Percentiles rank a stretch among this genome's conserved stretches.
These are phyloP conservation scores for Arachis monticola DNA, from an alignment of 331 rosid species.

Conservation along the genomic window DNA sequence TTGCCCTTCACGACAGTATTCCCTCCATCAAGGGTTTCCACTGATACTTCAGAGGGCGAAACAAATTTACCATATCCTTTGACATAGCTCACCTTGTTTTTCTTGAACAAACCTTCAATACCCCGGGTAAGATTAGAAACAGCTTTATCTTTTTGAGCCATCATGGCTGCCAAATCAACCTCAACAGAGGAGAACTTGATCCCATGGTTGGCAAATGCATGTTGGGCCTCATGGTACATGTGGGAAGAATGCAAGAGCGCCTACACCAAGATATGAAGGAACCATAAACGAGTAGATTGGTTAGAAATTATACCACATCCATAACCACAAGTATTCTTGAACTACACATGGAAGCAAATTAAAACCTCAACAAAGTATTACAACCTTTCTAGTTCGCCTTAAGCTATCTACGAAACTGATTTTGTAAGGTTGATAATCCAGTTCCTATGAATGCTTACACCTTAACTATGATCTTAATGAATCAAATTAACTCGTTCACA, in stretches of 20 bases:
- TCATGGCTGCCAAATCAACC: constrained; percentile 92
- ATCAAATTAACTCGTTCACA: constrained; percentile 8
- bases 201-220: constrained; percentile 82
- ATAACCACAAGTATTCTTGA: constrained; percentile 9
- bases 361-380: background rate
- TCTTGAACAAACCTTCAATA: constrained; percentile 95
- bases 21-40: constrained; percentile 74
- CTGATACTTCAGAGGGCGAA: constrained; percentile 92
- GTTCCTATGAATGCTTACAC: background rate
- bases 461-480: background rate
- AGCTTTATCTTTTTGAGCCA: constrained; percentile 94
- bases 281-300: constrained; percentile 16
- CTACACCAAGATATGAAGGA: constrained; percentile 45
- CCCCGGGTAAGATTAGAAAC: constrained; percentile 85
- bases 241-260: constrained; percentile 98
- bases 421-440: background rate
- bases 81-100: constrained; percentile 92
- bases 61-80: constrained; percentile 88
- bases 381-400: no score
- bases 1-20: constrained; percentile 86
- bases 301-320: constrained; percentile 3
- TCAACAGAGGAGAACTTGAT: constrained; percentile 79
- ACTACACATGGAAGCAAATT: constrained; percentile 3
- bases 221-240: constrained; percentile 95
- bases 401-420: no score